Evolutionary conservation across 2,329 filamentous ascomycete species (phyloP).

Genomic region (Phyllosticta citrichinensis): DNA sequence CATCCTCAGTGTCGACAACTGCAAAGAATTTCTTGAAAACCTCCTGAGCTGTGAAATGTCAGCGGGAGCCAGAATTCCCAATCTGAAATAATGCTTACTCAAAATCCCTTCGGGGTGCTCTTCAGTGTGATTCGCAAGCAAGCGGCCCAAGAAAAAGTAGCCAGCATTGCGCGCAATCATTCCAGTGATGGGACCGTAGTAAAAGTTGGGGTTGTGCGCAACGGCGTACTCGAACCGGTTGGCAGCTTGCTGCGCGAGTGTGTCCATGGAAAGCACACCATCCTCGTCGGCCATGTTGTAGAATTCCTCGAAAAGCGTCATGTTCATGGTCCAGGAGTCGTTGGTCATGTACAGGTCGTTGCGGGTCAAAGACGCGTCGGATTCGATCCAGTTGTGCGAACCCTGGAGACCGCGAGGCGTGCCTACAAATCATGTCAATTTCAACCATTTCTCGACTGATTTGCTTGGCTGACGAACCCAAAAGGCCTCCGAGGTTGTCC

Average conservation of each 20-base stretch:
- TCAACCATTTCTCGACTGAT: neutral
- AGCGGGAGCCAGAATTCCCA: slow-evolving; percentile 14
- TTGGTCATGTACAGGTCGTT: slow-evolving; percentile 44
- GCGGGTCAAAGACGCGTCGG: slow-evolving; percentile 43
- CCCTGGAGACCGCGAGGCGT: slow-evolving; percentile 39
- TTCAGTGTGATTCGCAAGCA: slow-evolving; percentile 28
- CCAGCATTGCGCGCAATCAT: slow-evolving; percentile 40
- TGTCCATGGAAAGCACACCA: slow-evolving; percentile 18
- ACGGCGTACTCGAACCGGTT: slow-evolving; percentile 38
- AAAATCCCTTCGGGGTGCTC: slow-evolving; percentile 23
- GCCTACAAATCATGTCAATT: slow-evolving; percentile 15
- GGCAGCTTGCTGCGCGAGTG: slow-evolving; percentile 19
- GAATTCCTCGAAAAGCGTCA: slow-evolving; percentile 41
- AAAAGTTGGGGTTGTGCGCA: slow-evolving; percentile 42
- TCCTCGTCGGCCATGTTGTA: slow-evolving; percentile 23
- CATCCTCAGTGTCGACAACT: slow-evolving; percentile 32
- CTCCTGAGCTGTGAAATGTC: slow-evolving; percentile 14
- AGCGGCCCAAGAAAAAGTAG: slow-evolving; percentile 18
- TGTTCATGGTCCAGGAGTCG: slow-evolving; percentile 42
- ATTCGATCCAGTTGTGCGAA: slow-evolving; percentile 48
- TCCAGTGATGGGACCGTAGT: slow-evolving; percentile 43
- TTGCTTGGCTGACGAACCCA: slow-evolving; percentile 22
- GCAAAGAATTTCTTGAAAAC: slow-evolving; percentile 39
- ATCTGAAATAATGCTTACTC: slow-evolving; percentile 12
- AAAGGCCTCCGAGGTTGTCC: slow-evolving; percentile 31